Percentiles rank a stretch among this genome's conserved stretches.
These are phyloP conservation scores for Asterophora parasitica DNA, from an alignment of 768 basidiomycete species.

Conservation along the genomic window DNA sequence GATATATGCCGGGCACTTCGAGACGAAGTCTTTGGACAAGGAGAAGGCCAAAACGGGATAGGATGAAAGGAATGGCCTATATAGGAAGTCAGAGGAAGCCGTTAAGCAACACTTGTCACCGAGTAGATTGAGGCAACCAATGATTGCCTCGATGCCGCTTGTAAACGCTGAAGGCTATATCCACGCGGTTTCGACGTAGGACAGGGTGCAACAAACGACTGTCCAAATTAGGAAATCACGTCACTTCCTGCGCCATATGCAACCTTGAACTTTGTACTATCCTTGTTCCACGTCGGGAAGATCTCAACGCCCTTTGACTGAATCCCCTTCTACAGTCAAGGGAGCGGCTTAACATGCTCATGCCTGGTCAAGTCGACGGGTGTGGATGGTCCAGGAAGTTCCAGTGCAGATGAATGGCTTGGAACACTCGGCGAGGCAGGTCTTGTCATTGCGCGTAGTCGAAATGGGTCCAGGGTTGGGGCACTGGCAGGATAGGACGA, in stretches of 20 bases:
- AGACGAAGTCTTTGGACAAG: constrained; percentile 13
- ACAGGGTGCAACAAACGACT: constrained; percentile 10
- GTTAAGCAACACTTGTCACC: not conserved
- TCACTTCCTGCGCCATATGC: not conserved
- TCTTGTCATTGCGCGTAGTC: too few relatives aligned
- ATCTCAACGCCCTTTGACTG: not conserved
- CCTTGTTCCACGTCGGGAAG: constrained; percentile 10
- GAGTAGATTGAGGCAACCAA: not conserved
- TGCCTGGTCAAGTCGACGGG: too few relatives aligned
- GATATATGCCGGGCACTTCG: constrained; percentile 2
- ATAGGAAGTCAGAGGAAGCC: constrained; percentile 2
- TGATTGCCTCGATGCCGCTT: not conserved
- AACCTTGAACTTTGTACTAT: too few relatives aligned
- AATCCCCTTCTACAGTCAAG: too few relatives aligned
- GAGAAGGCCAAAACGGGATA: constrained; percentile 17
- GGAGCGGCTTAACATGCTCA: too few relatives aligned
- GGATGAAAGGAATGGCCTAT: constrained; percentile 18
- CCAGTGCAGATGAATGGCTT: too few relatives aligned
- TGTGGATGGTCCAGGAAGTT: too few relatives aligned
- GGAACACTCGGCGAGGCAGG: too few relatives aligned
- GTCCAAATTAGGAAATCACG: constrained; percentile 5
- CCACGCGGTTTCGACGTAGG: not conserved
- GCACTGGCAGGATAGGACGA: too few relatives aligned
- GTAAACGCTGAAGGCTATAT: not conserved
- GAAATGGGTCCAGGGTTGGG: too few relatives aligned